Evolutionary conservation across 106 monocot species (phyloP).

Genomic region (Narthecium ossifragum): DNA sequence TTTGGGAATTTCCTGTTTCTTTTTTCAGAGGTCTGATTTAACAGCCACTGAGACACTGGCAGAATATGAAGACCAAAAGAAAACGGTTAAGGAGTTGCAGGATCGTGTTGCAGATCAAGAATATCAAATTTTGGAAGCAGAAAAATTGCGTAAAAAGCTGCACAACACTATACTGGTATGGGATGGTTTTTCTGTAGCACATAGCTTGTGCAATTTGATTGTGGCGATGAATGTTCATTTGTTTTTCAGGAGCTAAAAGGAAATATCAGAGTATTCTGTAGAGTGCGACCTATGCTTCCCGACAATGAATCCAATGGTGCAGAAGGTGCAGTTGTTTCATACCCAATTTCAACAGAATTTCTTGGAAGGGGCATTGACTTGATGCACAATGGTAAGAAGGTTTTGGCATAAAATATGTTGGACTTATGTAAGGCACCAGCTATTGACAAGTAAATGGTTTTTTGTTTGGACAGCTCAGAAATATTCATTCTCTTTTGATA

Average conservation of each 20-base stretch:
- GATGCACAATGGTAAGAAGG: conserved; percentile 59
- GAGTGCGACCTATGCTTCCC: conserved; percentile 61
- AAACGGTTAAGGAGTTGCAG: conserved; percentile 35
- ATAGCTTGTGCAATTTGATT: neutral
- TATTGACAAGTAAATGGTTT: too few relatives aligned
- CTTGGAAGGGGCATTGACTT: conserved; percentile 74
- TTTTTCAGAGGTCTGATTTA: conserved; percentile 53
- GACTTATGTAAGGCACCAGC: too few relatives aligned
- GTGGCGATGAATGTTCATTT: neutral
- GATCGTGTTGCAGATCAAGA: conserved; percentile 53
- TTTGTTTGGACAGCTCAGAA: conserved; percentile 45
- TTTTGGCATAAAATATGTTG: too few relatives aligned
- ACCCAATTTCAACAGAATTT: conserved; percentile 60
- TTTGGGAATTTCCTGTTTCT: too few relatives aligned
- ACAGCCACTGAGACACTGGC: conserved; percentile 39
- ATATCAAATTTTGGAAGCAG: conserved; percentile 50
- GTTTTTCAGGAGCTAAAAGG: conserved; percentile 78
- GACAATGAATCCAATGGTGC: conserved; percentile 27
- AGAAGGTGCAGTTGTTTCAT: conserved; percentile 53
- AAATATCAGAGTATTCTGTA: conserved; percentile 90
- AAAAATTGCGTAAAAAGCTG: conserved; percentile 70
- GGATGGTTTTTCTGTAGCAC: neutral
- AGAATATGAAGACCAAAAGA: conserved; percentile 49
- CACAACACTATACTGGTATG: conserved; percentile 92
- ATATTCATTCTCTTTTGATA: conserved; percentile 82